Conservation (phyloP, 2,329 filamentous ascomycete genomes). For the Ilyonectria robusta region DNA sequence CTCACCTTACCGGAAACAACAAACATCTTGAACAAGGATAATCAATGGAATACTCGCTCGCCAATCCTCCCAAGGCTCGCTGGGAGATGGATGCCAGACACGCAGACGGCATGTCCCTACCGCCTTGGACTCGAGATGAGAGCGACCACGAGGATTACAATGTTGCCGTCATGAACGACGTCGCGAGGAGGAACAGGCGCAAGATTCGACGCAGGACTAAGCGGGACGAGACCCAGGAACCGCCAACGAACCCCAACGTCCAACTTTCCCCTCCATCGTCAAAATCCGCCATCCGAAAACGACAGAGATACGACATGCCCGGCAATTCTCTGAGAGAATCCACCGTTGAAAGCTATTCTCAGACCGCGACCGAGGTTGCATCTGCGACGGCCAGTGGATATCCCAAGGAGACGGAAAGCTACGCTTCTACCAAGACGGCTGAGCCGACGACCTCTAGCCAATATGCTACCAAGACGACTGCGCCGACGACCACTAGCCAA, state of each 20-base stretch:
- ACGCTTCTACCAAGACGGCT: background rate
- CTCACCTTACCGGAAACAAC: background rate
- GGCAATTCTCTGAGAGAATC: conserved; percentile 26
- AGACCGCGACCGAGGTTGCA: background rate
- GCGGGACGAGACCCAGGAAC: conserved; percentile 21
- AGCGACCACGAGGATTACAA: conserved; percentile 38
- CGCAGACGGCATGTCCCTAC: conserved; percentile 34
- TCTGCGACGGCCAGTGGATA: background rate
- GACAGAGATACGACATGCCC: conserved; percentile 15
- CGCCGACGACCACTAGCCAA: no score
- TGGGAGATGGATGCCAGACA: conserved; percentile 40
- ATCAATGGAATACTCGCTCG: conserved; percentile 32
- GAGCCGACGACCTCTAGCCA: background rate
- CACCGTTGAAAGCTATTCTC: background rate
- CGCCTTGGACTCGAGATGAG: conserved; percentile 49
- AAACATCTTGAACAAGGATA: background rate
- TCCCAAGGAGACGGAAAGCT: background rate
- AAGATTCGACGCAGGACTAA: conserved; percentile 23
- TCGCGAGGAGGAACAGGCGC: conserved; percentile 36
- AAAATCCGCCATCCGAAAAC: conserved; percentile 11
- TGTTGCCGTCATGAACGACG: conserved; percentile 39
- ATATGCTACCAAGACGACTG: background rate
- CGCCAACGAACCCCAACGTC: conserved; percentile 28
- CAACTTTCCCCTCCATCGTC: conserved; percentile 10
- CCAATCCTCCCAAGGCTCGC: conserved; percentile 32